Percentiles rank a stretch among this genome's conserved stretches.
These are phyloP conservation scores for Limonium bicolor DNA, from an alignment of 148 eudicot genomes.

Conservation along the genomic window DNA sequence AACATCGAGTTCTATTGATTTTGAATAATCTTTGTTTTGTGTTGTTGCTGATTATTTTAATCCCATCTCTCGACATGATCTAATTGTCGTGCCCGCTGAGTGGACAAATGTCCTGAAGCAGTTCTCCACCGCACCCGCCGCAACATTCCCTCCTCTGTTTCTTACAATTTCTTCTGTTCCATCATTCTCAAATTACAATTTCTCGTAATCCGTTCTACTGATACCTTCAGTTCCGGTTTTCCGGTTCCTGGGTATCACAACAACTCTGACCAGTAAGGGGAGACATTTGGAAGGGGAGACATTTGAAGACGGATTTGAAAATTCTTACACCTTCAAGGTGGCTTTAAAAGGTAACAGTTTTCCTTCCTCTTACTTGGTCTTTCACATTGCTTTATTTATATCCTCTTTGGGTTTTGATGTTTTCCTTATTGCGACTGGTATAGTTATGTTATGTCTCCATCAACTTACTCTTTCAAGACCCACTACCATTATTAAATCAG, in stretches of 20 bases:
- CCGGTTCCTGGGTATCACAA: neutral
- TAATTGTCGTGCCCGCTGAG: too few species aligned
- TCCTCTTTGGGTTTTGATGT: too few species aligned
- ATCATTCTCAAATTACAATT: neutral
- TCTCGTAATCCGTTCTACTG: neutral
- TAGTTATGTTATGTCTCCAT: too few species aligned
- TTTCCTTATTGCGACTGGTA: too few species aligned
- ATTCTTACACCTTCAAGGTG: conserved; percentile 5
- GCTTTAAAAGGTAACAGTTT: neutral
- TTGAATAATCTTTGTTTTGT: too few species aligned
- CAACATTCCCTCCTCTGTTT: conserved; percentile 3
- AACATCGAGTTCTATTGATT: too few species aligned
- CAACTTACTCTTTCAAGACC: too few species aligned
- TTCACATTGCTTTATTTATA: too few species aligned
- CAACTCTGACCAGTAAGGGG: neutral
- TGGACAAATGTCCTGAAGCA: conserved; percentile 5
- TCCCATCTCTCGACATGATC: too few species aligned
- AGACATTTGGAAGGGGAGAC: neutral
- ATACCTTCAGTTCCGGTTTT: neutral
- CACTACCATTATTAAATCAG: too few species aligned
- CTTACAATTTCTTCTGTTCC: neutral
- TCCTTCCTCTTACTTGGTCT: too few species aligned
- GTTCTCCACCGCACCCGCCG: conserved; percentile 4
- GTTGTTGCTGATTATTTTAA: too few species aligned
- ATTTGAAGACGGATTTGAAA: neutral